These are phyloP conservation scores for Zygoascus flipseniorum DNA, from an alignment of 805 yeast genomes.

Conservation along the genomic window DNA sequence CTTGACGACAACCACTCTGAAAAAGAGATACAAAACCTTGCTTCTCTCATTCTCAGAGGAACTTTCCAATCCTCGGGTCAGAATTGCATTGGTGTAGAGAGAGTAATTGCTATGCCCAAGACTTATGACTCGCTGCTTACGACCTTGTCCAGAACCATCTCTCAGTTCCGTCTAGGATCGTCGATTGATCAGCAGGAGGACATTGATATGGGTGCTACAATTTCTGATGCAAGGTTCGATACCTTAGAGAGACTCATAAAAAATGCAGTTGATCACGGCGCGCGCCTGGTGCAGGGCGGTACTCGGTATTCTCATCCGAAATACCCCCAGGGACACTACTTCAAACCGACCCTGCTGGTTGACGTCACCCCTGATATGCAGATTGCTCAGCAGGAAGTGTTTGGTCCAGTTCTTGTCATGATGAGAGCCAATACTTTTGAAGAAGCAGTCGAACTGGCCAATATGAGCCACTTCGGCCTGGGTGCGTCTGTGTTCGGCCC, in stretches of 20 bases:
- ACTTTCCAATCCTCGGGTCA: slow-evolving; percentile 97
- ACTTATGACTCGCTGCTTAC: slow-evolving; percentile 57
- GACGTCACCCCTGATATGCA: slow-evolving; percentile 72
- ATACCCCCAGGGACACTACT: slow-evolving; percentile 92
- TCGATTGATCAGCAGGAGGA: slow-evolving; percentile 86
- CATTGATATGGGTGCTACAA: slow-evolving; percentile 95
- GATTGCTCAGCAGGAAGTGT: slow-evolving; percentile 84
- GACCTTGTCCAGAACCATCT: slow-evolving; percentile 50
- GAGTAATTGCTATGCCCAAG: slow-evolving; percentile 72
- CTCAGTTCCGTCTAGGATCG: slow-evolving; percentile 68
- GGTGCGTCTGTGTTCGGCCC: slow-evolving; percentile 80
- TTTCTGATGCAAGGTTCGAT: slow-evolving; percentile 66
- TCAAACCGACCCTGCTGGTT: slow-evolving; percentile 78
- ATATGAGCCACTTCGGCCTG: slow-evolving; percentile 78
- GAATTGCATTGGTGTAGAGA: slow-evolving; percentile 94
- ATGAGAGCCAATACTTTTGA: slow-evolving; percentile 60
- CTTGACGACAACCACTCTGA: slow-evolving; percentile 60
- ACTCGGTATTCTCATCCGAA: slow-evolving; percentile 74
- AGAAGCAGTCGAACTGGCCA: slow-evolving; percentile 70
- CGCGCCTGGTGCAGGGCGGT: slow-evolving; percentile 75
- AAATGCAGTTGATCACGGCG: slow-evolving; percentile 77
- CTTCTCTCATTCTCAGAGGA: slow-evolving; percentile 87
- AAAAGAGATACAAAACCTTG: slow-evolving; percentile 31
- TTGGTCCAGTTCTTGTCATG: slow-evolving; percentile 83
- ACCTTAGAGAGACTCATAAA: slow-evolving; percentile 56